Conservation (phyloP, 2,329 filamentous ascomycete genomes). For the Stenocarpella maydis region DNA sequence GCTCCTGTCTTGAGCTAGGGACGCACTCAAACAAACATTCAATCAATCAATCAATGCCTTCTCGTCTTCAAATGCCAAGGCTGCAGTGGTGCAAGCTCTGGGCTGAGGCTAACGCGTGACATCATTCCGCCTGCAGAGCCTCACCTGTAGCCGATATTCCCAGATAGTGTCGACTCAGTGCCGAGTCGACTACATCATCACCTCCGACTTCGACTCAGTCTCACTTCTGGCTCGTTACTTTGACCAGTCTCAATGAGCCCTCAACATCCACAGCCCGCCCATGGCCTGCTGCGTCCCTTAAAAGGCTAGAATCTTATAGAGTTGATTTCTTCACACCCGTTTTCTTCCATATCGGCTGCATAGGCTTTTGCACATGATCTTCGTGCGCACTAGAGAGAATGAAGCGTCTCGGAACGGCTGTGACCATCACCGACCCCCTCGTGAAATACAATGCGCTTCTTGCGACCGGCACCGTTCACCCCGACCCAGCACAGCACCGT, state of each 20-base stretch:
- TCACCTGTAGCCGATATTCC: conserved; percentile 23
- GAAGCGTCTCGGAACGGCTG: conserved; percentile 52
- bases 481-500: conserved; percentile 76
- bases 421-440: conserved; percentile 75
- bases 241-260: neutral
- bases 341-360: neutral
- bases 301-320: neutral
- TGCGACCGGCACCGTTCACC: conserved; percentile 69
- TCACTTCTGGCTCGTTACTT: neutral
- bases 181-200: conserved; percentile 21
- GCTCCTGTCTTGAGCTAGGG: no score
- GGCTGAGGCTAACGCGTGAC: conserved; percentile 31
- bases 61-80: neutral
- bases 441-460: conserved; percentile 79
- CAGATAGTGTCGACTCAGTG: conserved; percentile 27
- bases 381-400: conserved; percentile 38
- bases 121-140: conserved; percentile 32
- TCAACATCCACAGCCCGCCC: neutral
- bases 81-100: conserved; percentile 3
- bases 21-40: neutral
- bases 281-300: neutral
- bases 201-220: conserved; percentile 10
- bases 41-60: neutral
- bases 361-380: neutral
- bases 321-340: neutral